phyloP scores from a whole-genome alignment of 176 grass and related monocot genomes.

The Oropetium thomaeum region DNA sequence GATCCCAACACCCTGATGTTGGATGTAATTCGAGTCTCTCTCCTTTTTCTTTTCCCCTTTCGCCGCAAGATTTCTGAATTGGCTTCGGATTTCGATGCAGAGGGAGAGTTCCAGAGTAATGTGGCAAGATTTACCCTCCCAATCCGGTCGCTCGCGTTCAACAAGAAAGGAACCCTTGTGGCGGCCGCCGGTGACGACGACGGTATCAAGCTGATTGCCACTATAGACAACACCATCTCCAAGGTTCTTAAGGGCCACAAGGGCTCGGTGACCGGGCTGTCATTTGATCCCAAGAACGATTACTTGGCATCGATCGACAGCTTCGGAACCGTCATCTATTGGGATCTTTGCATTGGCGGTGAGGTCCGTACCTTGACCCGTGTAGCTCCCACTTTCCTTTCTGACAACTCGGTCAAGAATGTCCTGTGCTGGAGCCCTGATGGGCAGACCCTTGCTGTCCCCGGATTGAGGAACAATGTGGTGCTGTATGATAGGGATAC shows the following conservation, averaged over 20 bases:
- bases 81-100: constrained; percentile 31
- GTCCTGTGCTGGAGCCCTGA: constrained; percentile 76
- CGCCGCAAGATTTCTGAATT: constrained; percentile 1
- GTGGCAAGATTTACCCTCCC: constrained; percentile 80
- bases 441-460: constrained; percentile 77
- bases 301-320: constrained; percentile 79
- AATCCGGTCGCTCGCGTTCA: constrained; percentile 80
- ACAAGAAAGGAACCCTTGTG: constrained; percentile 68
- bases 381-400: constrained; percentile 62
- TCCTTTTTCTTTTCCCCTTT: neutral
- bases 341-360: constrained; percentile 68
- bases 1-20: neutral
- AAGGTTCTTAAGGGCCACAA: constrained; percentile 97
- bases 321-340: constrained; percentile 78
- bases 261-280: constrained; percentile 59
- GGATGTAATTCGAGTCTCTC: neutral
- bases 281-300: constrained; percentile 83
- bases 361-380: constrained; percentile 49
- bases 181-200: constrained; percentile 92
- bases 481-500: constrained; percentile 97
- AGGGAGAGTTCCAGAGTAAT: constrained; percentile 82
- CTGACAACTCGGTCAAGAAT: constrained; percentile 51
- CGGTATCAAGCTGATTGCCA: constrained; percentile 87
- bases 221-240: constrained; percentile 82
- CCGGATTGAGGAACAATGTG: constrained; percentile 85